Base-by-base conservation (phyloP, 805 yeast genomes). In the Ogataea pignaliae region DNA sequence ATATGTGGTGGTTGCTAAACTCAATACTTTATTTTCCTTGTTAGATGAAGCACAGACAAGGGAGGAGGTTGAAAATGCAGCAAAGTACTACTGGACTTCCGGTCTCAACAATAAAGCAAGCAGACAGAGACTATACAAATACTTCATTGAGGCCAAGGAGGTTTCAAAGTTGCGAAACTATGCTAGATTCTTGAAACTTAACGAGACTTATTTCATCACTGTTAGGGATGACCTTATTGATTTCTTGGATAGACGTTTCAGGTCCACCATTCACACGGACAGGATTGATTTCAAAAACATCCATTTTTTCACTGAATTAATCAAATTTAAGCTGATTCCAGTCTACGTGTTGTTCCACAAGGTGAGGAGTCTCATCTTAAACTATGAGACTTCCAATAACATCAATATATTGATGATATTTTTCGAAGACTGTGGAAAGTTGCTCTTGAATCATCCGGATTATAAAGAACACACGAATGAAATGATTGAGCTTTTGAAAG, bases 241-340 rank as follows among this genome's bases (percentile, higher is more conserved):
- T 1, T 69, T 71, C 37, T 63, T 86, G 36, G 90, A 85, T 55
- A 63, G 63, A 36, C 79, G 81, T 1, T 75, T 85, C 50, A 71
- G 86, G 51, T 72, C 75, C 15, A 87, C 81, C 56, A 69, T 85
- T 34, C 75, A 74, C 46, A 73, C 78, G 30, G 72, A 68, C 42
- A 65, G 65, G 15, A 61, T 83, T 40, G 78, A 78, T 49, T 76
- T 80, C 51, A 74, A 71, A 51, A 78, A 74, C 51, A 73, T 86
- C 32, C 70, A 73, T 17, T 83, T 85, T 52, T 81, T 86, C 51
- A 68, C 80, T 39, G 97, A 90, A 56, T 68, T 89, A 65, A 77
- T 84, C 29, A 88, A 86, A 57, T 89, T 89, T 60, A 79, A 76
- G 52, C 61, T 88, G 47, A 70, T 88, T 13, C 91, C 95, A 0